A percentile compares a stretch with the other conserved stretches of the same genome.
These are phyloP conservation scores for Erodium maritimum DNA, from an alignment of 345 rosid species.

Conservation along the genomic window DNA sequence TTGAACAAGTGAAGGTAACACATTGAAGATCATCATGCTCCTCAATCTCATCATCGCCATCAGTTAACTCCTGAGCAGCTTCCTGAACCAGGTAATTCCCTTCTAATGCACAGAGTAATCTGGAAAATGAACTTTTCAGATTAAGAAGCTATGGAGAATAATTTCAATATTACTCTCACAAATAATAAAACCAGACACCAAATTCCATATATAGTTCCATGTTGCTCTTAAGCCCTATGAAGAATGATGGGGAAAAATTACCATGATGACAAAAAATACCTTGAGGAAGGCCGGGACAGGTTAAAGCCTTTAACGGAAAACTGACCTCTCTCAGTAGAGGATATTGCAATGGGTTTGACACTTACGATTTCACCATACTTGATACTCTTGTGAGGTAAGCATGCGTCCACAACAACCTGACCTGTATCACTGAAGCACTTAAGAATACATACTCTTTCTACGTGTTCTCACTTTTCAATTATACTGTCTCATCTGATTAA, in stretches of 20 bases:
- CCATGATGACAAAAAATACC: constrained; percentile 25
- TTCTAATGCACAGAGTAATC: constrained; percentile 86
- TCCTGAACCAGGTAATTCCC: constrained; percentile 75
- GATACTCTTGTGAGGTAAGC: constrained; percentile 47
- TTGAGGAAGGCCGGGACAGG: constrained; percentile 51
- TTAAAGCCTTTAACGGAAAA: constrained; percentile 78
- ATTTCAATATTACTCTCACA: too few species aligned
- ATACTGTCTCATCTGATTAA: not conserved
- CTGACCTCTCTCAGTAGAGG: constrained; percentile 43
- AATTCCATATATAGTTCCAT: constrained; percentile 4
- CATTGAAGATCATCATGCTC: constrained; percentile 47
- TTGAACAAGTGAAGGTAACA: constrained; percentile 53
- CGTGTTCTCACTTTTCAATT: too few species aligned
- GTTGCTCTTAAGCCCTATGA: not conserved
- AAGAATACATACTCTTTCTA: constrained; percentile 7
- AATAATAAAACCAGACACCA: constrained; percentile 1
- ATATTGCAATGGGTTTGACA: constrained; percentile 68
- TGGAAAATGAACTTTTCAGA: constrained; percentile 18
- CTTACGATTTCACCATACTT: constrained; percentile 48
- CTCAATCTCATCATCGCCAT: constrained; percentile 26
- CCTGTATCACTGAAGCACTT: constrained; percentile 39
- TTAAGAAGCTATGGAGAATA: constrained; percentile 1
- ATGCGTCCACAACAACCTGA: constrained; percentile 62
- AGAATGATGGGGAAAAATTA: constrained; percentile 7
- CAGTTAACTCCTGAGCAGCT: constrained; percentile 30